Conservation (phyloP, 1,139 yeast species). For the Eremothecium cymbalariae region DNA sequence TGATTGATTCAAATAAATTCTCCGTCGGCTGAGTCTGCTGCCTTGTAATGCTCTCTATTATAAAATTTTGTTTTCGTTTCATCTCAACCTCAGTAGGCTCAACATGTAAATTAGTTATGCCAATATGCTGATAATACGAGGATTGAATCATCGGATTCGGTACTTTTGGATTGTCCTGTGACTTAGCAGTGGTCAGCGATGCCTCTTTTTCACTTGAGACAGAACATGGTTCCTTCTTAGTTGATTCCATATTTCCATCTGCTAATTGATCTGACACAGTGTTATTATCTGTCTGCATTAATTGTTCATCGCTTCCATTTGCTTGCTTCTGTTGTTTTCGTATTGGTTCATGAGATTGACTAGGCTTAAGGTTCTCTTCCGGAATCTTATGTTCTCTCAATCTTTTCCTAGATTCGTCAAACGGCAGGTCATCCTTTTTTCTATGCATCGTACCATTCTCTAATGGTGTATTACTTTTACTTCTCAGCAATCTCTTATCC, state of each 20-base stretch:
- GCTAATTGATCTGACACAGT: neutral
- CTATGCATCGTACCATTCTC: constrained; percentile 7
- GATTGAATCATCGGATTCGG: constrained; percentile 1
- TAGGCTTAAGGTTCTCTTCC: neutral
- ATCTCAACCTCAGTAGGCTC: constrained; percentile 18
- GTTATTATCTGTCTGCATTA: neutral
- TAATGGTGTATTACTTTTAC: constrained; percentile 13
- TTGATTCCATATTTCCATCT: constrained; percentile 2
- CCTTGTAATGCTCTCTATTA: constrained; percentile 8
- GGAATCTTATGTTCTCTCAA: constrained; percentile 1
- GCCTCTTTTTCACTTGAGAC: neutral
- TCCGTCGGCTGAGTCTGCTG: constrained; percentile 9
- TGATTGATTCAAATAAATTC: constrained; percentile 17
- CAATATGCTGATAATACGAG: constrained; percentile 7
- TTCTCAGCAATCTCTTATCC: constrained; percentile 10
- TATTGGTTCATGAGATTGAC: neutral
- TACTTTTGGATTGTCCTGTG: neutral
- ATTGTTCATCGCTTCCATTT: no score
- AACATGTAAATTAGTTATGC: constrained; percentile 11
- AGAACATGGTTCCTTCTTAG: neutral
- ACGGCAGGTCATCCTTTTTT: neutral
- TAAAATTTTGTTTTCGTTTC: constrained; percentile 9
- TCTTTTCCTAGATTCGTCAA: constrained; percentile 3
- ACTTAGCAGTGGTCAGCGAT: neutral
- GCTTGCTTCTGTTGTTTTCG: constrained; percentile 1